Base-by-base conservation (phyloP, 352 stramenopile genomes). In the Globisporangium radiosum region DNA sequence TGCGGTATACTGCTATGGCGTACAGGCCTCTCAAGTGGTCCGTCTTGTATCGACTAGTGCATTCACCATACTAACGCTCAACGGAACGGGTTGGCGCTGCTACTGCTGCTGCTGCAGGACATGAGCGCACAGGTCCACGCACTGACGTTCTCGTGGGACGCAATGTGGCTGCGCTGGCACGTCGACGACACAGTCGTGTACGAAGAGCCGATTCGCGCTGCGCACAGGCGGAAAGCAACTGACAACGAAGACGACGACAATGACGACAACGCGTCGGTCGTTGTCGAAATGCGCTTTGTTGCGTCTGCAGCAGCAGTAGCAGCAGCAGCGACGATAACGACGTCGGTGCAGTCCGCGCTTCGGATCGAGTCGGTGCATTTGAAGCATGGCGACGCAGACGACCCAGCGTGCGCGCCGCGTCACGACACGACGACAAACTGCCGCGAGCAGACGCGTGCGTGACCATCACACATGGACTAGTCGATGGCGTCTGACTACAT, bases 161-260 rank as follows among this genome's bases (percentile, higher is more conserved):
- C 58, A 4, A 19, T 71, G n/a, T 88, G 78, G 76, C 54, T 88
- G 52, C 76, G 78, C 0, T 87, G 78, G 76, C 75, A 74, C 62
- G 68, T 88, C 54, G 66, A 88, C 54, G 69, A 75, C 39, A 55
- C 71, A 0, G 40, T 88, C 47, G 40, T 85, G n/a, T 59, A 69
- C 33, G 76, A 88, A 62, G 71, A 82, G 42, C 66, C 69, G 43
- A 59, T 79, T 17, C 40, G 60, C 11, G 4, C 45, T 45, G 14
- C 13, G 54, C 15, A 25, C 25, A 25, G 25, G 25, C 25, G 19
- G 14, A 57, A 15, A 25, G 14, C 36, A 15, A 43, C 39, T 17
- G 49, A 62, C 40, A 47, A 40, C 14, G 6, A n/a, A 17, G 11
- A n/a, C 45, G 15, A 1, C 14, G 43, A 13, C 37, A 40, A 36